Evolutionary conservation across 345 rosid species (phyloP).

Genomic region (Dipteronia sinensis): DNA sequence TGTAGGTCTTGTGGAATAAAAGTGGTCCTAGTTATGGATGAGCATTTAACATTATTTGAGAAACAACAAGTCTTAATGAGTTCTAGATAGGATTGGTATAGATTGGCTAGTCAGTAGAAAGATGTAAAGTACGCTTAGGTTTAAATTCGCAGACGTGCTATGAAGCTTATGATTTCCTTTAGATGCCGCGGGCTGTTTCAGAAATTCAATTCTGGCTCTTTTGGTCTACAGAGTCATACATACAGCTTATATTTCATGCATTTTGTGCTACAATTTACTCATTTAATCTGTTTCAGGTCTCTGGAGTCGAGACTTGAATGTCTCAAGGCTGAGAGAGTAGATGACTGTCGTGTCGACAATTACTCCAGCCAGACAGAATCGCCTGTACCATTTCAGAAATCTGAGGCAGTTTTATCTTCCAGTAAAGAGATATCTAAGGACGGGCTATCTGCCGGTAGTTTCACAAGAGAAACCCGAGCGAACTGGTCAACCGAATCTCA

Average conservation of each 20-base stretch:
- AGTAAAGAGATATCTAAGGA: constrained; percentile 65
- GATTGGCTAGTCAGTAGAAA: not conserved
- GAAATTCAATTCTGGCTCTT: not conserved
- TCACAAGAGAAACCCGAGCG: constrained; percentile 58
- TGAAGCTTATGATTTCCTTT: not conserved
- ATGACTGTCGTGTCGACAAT: constrained; percentile 37
- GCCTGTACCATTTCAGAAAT: constrained; percentile 49
- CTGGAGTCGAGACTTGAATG: constrained; percentile 74
- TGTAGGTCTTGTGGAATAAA: not conserved
- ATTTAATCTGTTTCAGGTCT: constrained; percentile 46
- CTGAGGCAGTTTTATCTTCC: constrained; percentile 57
- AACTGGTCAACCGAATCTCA: constrained; percentile 58
- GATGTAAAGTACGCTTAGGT: not conserved
- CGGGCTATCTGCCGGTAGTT: constrained; percentile 77
- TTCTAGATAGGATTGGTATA: not conserved
- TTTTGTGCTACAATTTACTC: not conserved
- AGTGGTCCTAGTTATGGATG: not conserved
- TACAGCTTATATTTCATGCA: not conserved
- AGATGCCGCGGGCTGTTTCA: not conserved
- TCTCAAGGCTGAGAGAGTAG: constrained; percentile 60
- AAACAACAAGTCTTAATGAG: not conserved
- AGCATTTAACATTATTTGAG: not conserved
- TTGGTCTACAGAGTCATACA: not conserved
- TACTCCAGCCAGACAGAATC: constrained; percentile 74
- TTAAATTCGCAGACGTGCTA: not conserved